Percentiles rank a stretch among this genome's conserved stretches.
phyloP scores from a whole-genome alignment of 257 asterid species.

The Datura wrightii region DNA sequence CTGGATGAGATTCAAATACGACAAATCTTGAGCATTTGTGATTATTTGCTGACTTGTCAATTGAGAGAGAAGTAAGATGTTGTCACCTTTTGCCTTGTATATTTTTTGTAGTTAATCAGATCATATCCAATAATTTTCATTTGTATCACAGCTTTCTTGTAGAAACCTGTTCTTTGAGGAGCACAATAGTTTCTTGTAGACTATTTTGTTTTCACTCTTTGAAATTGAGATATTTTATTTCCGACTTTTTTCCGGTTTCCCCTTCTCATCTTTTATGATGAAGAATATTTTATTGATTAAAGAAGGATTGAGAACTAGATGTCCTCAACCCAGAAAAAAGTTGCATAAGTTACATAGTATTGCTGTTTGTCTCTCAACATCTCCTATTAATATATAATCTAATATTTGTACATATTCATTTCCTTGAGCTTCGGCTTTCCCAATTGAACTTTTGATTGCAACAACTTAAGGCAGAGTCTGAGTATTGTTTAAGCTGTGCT shows the following conservation, averaged over 20 bases:
- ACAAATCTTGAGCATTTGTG: slow-evolving; percentile 66
- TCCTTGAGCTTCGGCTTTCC: slow-evolving; percentile 1
- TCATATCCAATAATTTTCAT: not conserved
- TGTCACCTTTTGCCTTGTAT: slow-evolving; percentile 8
- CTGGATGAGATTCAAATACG: slow-evolving; percentile 85
- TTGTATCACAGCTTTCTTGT: not conserved
- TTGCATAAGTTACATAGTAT: not conserved
- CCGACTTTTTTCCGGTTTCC: not conserved
- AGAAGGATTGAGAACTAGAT: slow-evolving; percentile 27
- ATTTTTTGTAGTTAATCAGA: not conserved
- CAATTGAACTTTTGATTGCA: not conserved
- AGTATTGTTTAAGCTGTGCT: not conserved
- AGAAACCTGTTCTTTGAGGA: slow-evolving; percentile 5
- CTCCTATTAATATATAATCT: not conserved
- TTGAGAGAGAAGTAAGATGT: slow-evolving; percentile 80
- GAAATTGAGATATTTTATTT: not conserved
- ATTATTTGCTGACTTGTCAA: slow-evolving; percentile 72
- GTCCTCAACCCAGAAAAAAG: not conserved
- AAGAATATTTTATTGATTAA: slow-evolving; percentile 12
- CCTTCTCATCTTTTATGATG: not conserved
- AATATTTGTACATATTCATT: slow-evolving; percentile 14
- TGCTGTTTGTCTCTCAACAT: slow-evolving; percentile 16
- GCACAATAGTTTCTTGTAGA: slow-evolving; percentile 7
- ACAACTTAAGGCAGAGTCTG: not conserved
- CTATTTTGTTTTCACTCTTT: not conserved